Evolutionary conservation across 768 basidiomycete species (phyloP), one percentile per base, ranked within the genome.

Genomic region (Phylloporus rhodoxanthus): DNA sequence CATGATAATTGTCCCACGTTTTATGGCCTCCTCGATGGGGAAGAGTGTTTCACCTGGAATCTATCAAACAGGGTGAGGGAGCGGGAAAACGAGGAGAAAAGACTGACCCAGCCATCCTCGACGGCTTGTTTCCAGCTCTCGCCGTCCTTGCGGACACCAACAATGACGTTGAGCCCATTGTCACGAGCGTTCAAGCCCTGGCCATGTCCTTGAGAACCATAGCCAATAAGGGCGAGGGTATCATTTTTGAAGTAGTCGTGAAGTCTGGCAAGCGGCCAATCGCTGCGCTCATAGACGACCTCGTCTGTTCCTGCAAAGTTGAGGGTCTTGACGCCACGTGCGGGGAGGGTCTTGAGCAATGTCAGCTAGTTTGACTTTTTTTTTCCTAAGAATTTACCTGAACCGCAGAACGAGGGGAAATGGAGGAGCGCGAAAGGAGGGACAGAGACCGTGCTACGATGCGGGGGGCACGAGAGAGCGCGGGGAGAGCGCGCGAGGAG

Each of bases 221-320:
- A 98, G 52, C 96, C 96, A 61, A 98, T 98, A 72, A 99, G 84
- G 55, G 95, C 95, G 48, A 99, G 90, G 58, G 94, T 97, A 72
- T 99, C 96, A 67, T 98, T 88, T 74, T 98, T 98, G 81, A 99
- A 96, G 80, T 95, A 99, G 69, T 98, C 93, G 70, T 98, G 95
- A 66, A 99, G 85, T 75, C 91, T 98, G 54, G 91, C 84, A 54
- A 95, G 75, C 30, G 96, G 96, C 96, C 96, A 99, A 80, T 99
- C 96, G 60, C 79, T 80, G 56, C 91, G 90, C 75, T 97, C 94
- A 65, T 94, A 97, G 40, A 97, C 90, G 55, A 81, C 80, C 75
- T 97, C 93, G 66, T 92, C 80, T 52, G 86, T 85, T 61, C 93
- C 94, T 47, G 94, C 93, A 72, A 97, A 96, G 77, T 95, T 87